These are phyloP conservation scores for Daldinia concentrica DNA, from an alignment of 495 filamentous ascomycete species.

Conservation along the genomic window DNA sequence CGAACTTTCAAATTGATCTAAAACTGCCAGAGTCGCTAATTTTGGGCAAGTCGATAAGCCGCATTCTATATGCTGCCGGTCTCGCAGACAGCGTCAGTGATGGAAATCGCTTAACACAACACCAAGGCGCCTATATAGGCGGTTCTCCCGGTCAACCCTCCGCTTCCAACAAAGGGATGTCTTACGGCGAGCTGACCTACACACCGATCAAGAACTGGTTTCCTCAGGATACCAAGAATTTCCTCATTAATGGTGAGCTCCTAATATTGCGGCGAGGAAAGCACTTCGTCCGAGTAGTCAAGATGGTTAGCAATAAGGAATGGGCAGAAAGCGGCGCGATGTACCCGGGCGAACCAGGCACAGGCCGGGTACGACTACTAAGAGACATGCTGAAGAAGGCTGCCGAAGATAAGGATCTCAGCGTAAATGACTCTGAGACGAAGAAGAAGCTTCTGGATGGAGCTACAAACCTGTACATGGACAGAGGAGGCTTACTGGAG, in stretches of 20 bases:
- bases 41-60: conserved; percentile 66
- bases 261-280: conserved; percentile 81
- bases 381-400: conserved; percentile 36
- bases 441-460: conserved; percentile 28
- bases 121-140: conserved; percentile 72
- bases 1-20: conserved; percentile 57
- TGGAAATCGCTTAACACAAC: conserved; percentile 68
- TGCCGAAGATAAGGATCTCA: conserved; percentile 1
- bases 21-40: conserved; percentile 74
- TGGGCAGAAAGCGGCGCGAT: conserved; percentile 57
- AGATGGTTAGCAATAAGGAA: conserved; percentile 76
- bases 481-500: not conserved
- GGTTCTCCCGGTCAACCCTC: conserved; percentile 60
- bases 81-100: conserved; percentile 71
- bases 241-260: conserved; percentile 68
- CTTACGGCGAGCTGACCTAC: conserved; percentile 65
- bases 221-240: conserved; percentile 65
- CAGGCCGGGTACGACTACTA: conserved; percentile 50
- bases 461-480: conserved; percentile 36
- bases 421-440: conserved; percentile 6
- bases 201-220: conserved; percentile 68
- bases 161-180: conserved; percentile 58
- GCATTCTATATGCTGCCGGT: conserved; percentile 73
- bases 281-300: conserved; percentile 78
- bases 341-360: conserved; percentile 57